Evolutionary conservation across 164 flowering plant species (phyloP).

Genomic region (Dillenia turbinata): DNA sequence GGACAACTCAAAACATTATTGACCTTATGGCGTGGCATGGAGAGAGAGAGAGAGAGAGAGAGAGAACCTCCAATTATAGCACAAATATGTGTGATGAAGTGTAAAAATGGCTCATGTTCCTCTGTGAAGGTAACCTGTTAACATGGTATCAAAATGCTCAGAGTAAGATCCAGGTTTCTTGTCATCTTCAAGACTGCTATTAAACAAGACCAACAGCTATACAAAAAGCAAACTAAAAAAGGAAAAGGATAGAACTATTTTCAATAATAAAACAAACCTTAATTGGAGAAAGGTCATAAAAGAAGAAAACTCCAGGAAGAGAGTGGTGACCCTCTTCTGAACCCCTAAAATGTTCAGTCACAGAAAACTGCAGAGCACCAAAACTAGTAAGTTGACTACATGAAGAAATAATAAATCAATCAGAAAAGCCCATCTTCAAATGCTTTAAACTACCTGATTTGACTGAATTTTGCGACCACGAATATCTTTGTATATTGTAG

Average conservation of each 20-base stretch:
- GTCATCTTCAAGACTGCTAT: no score
- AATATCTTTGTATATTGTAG: conserved; percentile 74
- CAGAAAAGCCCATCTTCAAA: neutral
- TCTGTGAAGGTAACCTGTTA: conserved; percentile 60
- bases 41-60: no score
- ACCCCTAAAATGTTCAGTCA: conserved; percentile 65
- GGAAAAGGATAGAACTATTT: neutral
- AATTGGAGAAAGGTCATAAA: conserved; percentile 74
- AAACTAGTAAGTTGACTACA: neutral
- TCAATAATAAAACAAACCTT: conserved; percentile 37
- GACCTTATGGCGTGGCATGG: no score
- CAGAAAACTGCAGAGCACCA: conserved; percentile 50
- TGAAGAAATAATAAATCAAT: neutral
- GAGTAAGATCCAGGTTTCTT: no score
- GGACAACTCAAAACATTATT: no score
- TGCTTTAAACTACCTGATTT: conserved; percentile 47
- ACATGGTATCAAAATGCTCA: neutral
- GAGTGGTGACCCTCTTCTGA: conserved; percentile 35
- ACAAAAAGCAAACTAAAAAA: neutral
- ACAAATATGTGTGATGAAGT: conserved; percentile 62
- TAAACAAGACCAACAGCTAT: neutral
- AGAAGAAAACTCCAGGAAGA: conserved; percentile 70
- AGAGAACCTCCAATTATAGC: conserved; percentile 70
- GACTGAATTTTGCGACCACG: conserved; percentile 57
- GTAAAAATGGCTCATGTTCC: conserved; percentile 48